phyloP scores from a whole-genome alignment of 768 basidiomycete genomes.

The Tephrocybe sp. region DNA sequence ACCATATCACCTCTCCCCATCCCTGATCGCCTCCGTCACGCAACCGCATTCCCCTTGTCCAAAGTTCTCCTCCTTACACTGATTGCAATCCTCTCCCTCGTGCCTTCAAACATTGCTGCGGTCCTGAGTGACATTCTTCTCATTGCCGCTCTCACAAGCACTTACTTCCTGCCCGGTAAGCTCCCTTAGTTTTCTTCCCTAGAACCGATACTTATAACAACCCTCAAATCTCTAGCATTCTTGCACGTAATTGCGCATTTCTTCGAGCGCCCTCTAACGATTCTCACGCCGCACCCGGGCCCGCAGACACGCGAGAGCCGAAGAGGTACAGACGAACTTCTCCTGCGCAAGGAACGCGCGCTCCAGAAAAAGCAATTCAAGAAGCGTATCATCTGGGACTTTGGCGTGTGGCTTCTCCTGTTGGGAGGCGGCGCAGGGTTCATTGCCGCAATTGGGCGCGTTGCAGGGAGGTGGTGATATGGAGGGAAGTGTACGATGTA shows the following conservation, averaged over 20 bases:
- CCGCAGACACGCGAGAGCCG: constrained; percentile 2
- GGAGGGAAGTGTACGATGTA: no score
- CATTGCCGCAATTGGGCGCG: constrained; percentile 56
- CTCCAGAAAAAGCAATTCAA: constrained; percentile 75
- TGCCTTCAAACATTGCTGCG: constrained; percentile 36
- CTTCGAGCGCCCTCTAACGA: constrained; percentile 80
- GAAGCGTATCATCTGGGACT: constrained; percentile 78
- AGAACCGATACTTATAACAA: not conserved
- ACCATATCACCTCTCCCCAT: constrained; percentile 55
- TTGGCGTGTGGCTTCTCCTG: constrained; percentile 77
- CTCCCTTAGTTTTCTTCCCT: not conserved
- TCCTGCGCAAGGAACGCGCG: constrained; percentile 84
- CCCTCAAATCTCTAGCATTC: constrained; percentile 42
- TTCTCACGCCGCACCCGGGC: constrained; percentile 57
- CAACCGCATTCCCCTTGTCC: constrained; percentile 44
- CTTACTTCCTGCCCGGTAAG: constrained; percentile 65
- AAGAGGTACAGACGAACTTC: constrained; percentile 55
- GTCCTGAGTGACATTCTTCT: constrained; percentile 50
- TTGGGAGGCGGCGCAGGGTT: constrained; percentile 55
- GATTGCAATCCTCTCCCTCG: constrained; percentile 44
- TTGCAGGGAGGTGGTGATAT: constrained; percentile 51
- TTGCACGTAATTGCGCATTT: constrained; percentile 83
- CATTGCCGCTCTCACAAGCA: constrained; percentile 50
- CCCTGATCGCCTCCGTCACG: constrained; percentile 40
- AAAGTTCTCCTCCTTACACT: constrained; percentile 40